Base-by-base conservation (phyloP, 805 yeast genomes). In the Lipomyces sp. region DNA sequence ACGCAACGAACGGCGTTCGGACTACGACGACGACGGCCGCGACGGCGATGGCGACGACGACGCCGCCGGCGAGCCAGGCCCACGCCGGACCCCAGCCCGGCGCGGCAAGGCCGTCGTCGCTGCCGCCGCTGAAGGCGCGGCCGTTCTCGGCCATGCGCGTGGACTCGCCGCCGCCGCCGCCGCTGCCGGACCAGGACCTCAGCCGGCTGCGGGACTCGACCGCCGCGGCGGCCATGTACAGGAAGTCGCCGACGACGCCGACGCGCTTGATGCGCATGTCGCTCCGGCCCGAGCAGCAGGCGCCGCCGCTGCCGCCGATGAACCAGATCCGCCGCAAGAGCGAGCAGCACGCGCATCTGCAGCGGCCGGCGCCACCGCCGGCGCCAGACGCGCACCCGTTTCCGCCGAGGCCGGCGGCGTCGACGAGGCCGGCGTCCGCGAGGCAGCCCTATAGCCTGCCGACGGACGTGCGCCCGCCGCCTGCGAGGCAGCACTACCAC, bases 21-120 rank as follows among this genome's bases (percentile, higher is more conserved):
- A 45, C 36, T 16, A 28, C 39, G 3, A 16, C 53, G 7, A 34
- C 53, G 28, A 45, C 48, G 7, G 44, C 29, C 1, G 41, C 2
- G 3, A 32, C 35, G n/a, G 23, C 41, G 19, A 28, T 39, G 4
- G 32, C n/a, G 22, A 21, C 45, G 23, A 39, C 40, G 26, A 35
- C 14, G 22, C 32, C 33, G 19, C 10, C 8, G 3, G 31, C 45
- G 18, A 41, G 22, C 14, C 11, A 28, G 11, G 7, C 18, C 11
- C 14, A 11, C 7, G 18, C 36, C 18, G 18, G 7, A 8, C 18
- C 18, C n/a, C n/a, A n/a, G n/a, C n/a, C n/a, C n/a, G 10, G 6
- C 23, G 11, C 23, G 24, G 13, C 24, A 7, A 35, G 23, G 24
- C 14, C 14, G 39, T 26, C 29, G 29, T 7, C 14, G 7, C 26